Conservation (phyloP, 768 basidiomycete species). For the Suillus occidentalis region DNA sequence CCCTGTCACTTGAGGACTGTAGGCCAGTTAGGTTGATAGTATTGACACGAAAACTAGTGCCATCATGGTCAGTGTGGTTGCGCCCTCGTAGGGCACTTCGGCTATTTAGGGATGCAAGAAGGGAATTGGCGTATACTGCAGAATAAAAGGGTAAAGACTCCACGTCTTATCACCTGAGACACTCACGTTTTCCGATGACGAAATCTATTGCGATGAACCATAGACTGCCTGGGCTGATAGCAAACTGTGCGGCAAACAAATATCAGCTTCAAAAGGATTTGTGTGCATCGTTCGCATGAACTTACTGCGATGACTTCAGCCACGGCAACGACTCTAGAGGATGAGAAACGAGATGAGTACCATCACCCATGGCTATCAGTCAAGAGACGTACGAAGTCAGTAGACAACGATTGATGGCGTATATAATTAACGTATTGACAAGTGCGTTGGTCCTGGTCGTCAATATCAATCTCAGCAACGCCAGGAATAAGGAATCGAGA, state of each 20-base stretch:
- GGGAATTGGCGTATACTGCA: conserved; percentile 48
- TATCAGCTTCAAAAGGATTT: not conserved
- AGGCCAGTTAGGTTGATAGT: conserved; percentile 1
- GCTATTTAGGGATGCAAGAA: conserved; percentile 45
- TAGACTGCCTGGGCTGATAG: conserved; percentile 41
- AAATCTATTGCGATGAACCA: conserved; percentile 51
- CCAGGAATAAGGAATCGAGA: not conserved
- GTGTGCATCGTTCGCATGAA: not conserved
- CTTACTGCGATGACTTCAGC: conserved; percentile 23
- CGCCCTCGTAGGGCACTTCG: conserved; percentile 34
- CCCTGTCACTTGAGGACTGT: conserved; percentile 1
- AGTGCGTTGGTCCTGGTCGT: conserved; percentile 40
- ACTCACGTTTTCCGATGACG: conserved; percentile 46
- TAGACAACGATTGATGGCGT: conserved; percentile 50
- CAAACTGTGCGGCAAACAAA: conserved; percentile 31
- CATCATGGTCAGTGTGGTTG: not conserved
- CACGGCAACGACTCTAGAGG: conserved; percentile 19
- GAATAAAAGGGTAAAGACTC: not conserved
- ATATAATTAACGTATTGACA: conserved; percentile 44
- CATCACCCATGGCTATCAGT: not conserved
- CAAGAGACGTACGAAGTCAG: conserved; percentile 42
- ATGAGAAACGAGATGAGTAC: not conserved
- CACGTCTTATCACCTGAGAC: not conserved
- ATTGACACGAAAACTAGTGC: conserved; percentile 11
- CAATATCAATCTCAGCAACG: not conserved